A percentile compares a stretch with the other conserved stretches of the same genome.
Conservation (phyloP, 2,329 filamentous ascomycete species). For the Parastagonospora avenae region DNA sequence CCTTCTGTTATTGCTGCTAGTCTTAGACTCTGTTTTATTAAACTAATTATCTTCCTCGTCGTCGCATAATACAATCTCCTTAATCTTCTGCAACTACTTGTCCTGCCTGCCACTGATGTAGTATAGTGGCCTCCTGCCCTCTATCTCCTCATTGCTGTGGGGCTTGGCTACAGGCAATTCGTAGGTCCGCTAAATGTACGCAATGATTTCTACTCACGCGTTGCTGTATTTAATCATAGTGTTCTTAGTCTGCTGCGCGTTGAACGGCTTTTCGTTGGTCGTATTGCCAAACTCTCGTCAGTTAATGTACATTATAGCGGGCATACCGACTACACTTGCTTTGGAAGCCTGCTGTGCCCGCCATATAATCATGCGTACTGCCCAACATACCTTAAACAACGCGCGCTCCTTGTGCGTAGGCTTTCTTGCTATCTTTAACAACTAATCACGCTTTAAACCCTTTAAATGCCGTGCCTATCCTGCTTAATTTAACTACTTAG, state of each 20-base stretch:
- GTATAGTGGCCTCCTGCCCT: constrained; percentile 3
- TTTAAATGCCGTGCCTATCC: constrained; percentile 7
- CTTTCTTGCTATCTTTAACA: constrained; percentile 1
- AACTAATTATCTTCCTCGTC: background rate
- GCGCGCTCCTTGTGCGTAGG: constrained; percentile 1
- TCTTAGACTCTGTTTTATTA: background rate
- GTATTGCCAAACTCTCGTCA: background rate
- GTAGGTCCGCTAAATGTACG: constrained; percentile 10
- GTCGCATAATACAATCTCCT: background rate
- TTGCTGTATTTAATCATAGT: constrained; percentile 10
- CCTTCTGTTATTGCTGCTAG: background rate
- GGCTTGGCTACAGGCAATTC: background rate
- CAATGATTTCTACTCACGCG: constrained; percentile 5
- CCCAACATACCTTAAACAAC: constrained; percentile 5
- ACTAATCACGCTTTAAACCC: constrained; percentile 8
- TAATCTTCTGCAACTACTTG: constrained; percentile 1
- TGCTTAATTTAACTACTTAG: background rate
- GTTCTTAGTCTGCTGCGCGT: constrained; percentile 1
- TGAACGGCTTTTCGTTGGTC: constrained; percentile 5
- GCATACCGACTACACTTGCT: constrained; percentile 2
- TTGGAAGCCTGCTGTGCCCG: constrained; percentile 6
- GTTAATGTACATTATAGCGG: constrained; percentile 8
- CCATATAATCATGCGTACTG: constrained; percentile 4
- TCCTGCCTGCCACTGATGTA: constrained; percentile 3
- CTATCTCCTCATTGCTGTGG: background rate